Conservation (phyloP, 2,329 filamentous ascomycete species). For the Fusarium napiforme region DNA sequence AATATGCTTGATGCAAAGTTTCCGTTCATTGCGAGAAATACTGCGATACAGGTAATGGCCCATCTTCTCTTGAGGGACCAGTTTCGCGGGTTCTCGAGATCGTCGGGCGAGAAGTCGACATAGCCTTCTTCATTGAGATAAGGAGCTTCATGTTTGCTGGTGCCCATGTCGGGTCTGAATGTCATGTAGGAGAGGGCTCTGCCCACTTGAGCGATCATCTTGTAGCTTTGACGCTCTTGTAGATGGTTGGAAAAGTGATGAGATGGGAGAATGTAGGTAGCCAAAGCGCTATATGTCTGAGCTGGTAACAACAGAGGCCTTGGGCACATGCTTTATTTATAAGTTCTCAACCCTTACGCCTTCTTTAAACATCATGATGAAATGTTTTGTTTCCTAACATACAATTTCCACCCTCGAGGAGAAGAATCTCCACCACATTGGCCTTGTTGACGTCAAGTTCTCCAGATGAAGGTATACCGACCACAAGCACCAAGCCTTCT, state of each 20-base stretch:
- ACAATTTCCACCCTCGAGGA: neutral
- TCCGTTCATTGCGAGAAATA: constrained; percentile 64
- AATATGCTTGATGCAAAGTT: constrained; percentile 59
- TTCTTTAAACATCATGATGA: constrained; percentile 6
- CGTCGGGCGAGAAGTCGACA: constrained; percentile 61
- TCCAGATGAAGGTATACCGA: constrained; percentile 15
- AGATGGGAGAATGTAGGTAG: neutral
- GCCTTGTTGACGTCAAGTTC: constrained; percentile 31
- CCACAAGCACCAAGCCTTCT: neutral
- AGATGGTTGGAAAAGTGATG: neutral
- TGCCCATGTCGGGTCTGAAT: constrained; percentile 4
- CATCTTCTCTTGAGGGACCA: constrained; percentile 56
- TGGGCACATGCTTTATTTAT: constrained; percentile 5
- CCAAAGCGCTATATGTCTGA: neutral
- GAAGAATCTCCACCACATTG: constrained; percentile 4
- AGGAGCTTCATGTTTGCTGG: constrained; percentile 43
- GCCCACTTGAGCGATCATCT: neutral
- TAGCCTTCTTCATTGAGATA: constrained; percentile 61
- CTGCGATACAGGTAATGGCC: constrained; percentile 54
- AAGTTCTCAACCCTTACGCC: neutral
- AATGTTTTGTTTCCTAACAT: neutral
- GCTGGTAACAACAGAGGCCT: neutral
- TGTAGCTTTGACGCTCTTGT: neutral
- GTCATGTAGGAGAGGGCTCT: constrained; percentile 3
- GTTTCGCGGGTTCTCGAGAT: constrained; percentile 63